A percentile compares a stretch with the other conserved stretches of the same genome.
Evolutionary conservation across 176 grass and related monocot genomes (phyloP).

Genomic region (Aegilops speltoides): DNA sequence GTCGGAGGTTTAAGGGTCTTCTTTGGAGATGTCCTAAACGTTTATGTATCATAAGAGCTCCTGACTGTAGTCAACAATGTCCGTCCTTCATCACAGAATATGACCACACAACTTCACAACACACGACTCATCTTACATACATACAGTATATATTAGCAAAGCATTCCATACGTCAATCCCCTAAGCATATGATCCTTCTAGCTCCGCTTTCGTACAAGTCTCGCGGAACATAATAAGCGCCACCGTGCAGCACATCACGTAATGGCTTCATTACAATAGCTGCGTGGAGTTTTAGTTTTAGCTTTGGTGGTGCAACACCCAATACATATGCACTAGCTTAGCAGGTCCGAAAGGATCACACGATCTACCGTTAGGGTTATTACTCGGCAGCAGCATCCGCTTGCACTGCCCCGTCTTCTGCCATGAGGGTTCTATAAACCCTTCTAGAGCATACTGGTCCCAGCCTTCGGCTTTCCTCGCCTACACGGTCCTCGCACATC

Average conservation of each 20-base stretch:
- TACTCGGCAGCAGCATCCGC: constrained; percentile 53
- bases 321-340: not conserved
- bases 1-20: too few relatives aligned
- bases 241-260: not conserved
- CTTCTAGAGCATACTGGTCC: constrained; percentile 64
- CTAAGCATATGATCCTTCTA: too few relatives aligned
- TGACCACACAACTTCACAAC: not conserved
- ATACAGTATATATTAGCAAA: not conserved
- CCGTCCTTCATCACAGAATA: not conserved
- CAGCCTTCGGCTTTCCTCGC: constrained; percentile 56
- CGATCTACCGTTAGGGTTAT: not conserved
- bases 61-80: too few relatives aligned
- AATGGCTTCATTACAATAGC: not conserved
- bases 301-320: not conserved
- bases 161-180: not conserved
- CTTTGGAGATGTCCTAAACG: too few relatives aligned
- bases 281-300: not conserved
- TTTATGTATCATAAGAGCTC: too few relatives aligned
- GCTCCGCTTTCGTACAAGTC: not conserved
- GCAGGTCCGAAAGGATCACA: not conserved
- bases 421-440: constrained; percentile 78
- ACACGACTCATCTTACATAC: not conserved
- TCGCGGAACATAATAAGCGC: not conserved
- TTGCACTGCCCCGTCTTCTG: constrained; percentile 45
- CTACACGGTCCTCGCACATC: constrained; percentile 42